Base-by-base conservation (phyloP, 2,329 filamentous ascomycete species). In the Neonectria hederae region DNA sequence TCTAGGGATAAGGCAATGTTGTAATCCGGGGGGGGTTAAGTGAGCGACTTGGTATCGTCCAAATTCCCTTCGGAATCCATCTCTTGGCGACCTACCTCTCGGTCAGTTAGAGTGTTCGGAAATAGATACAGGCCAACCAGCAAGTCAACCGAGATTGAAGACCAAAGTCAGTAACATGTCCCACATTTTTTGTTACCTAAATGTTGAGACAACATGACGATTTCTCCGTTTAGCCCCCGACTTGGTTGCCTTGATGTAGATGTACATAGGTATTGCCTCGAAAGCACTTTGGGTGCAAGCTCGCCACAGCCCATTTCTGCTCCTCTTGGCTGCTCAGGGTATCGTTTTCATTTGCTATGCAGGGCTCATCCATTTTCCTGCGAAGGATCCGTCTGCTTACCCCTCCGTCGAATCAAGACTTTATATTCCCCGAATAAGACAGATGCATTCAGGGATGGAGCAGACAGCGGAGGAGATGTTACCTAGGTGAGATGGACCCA, bases 171-270 rank as follows among this genome's bases (percentile, higher is more conserved):
- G 26, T 40, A 48, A 22, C 5, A 60, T 52, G 11, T 13, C 40
- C 4, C 32, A 5, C 28, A 28, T 54, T 60, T 48, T 48, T 42
- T 21, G 42, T 60, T 60, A 60, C 57, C 21, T 60, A 60, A 60
- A 40, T 28, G 8, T 21, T 24, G 30, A 19, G 57, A 54, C 57
- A 48, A 52, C 42, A 35, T 54, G 42, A 48, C 30, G 30, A 54
- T 10, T 9, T 9, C 32, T 28, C 40, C 49, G 19, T 54, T 32
- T 9, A 35, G 24, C 28, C 49, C 49, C 51, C 35, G 26, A 13
- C 13, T 24, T 5, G 28, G 40, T 42, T 35, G 40, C 32, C 28
- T n/a, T 48, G 26, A 43, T 32, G 51, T 19, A 22, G 14, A 40
- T 32, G 48, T 32, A 13, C 48, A 35, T 32, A 2, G 38, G 17